A percentile compares a stretch with the other conserved stretches of the same genome.
These are phyloP conservation scores for Fusarium redolens DNA, from an alignment of 2,329 filamentous ascomycete genomes.

Conservation along the genomic window DNA sequence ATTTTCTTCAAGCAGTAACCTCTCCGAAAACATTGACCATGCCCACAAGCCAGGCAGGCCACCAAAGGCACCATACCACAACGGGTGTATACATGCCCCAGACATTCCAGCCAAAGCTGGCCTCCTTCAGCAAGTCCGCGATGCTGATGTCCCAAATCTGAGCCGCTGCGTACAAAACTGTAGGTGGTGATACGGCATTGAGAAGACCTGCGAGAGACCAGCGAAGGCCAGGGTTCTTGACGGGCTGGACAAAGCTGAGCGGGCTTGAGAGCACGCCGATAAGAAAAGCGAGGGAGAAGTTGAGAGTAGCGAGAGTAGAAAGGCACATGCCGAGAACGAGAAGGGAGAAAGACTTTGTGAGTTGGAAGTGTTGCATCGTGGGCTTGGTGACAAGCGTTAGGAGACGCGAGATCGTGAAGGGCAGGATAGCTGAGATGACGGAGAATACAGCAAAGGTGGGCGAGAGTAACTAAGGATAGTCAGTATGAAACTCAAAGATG, in stretches of 20 bases:
- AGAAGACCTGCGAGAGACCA: constrained; percentile 63
- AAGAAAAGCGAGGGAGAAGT: constrained; percentile 91
- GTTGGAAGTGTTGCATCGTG: constrained; percentile 75
- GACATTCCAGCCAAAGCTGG: constrained; percentile 88
- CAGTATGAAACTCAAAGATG: not conserved
- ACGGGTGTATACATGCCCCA: constrained; percentile 91
- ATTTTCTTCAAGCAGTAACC: constrained; percentile 27
- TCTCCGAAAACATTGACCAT: constrained; percentile 64
- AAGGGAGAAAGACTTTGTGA: constrained; percentile 92
- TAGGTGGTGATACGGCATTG: constrained; percentile 70
- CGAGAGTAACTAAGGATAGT: constrained; percentile 63
- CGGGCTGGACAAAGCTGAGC: constrained; percentile 76
- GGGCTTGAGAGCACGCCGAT: constrained; percentile 83
- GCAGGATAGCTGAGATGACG: constrained; percentile 65
- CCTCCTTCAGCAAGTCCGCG: constrained; percentile 72
- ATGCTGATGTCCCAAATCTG: constrained; percentile 56
- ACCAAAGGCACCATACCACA: constrained; percentile 95
- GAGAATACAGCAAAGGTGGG: constrained; percentile 70
- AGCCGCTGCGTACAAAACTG: constrained; percentile 63
- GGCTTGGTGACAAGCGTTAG: constrained; percentile 64
- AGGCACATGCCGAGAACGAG: constrained; percentile 91
- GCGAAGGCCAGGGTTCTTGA: constrained; percentile 52
- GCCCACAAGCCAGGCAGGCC: constrained; percentile 87
- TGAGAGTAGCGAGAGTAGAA: constrained; percentile 91
- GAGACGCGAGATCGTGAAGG: constrained; percentile 65